These are phyloP conservation scores for Porodaedalea pini DNA, from an alignment of 1,284 basidiomycete genomes.

Conservation along the genomic window DNA sequence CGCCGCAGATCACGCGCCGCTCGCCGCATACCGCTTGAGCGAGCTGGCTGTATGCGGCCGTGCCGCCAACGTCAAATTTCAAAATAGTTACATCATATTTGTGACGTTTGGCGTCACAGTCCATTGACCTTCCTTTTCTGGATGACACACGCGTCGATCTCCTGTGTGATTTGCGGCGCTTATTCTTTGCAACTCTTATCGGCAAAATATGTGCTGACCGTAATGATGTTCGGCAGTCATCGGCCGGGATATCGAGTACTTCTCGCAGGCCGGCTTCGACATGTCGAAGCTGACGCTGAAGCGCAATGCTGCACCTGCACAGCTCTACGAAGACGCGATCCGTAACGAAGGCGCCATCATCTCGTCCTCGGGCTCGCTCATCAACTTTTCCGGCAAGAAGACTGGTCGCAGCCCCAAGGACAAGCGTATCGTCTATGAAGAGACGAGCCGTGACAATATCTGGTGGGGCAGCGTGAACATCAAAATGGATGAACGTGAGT, in stretches of 20 bases:
- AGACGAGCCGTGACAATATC: conserved; percentile 94
- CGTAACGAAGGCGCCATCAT: conserved; percentile 98
- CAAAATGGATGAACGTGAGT: conserved; percentile 94
- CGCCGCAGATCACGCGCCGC: background rate
- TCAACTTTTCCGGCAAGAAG: conserved; percentile 99
- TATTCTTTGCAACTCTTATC: background rate
- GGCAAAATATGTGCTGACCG: background rate
- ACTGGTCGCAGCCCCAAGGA: conserved; percentile 98
- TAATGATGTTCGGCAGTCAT: conserved; percentile 53
- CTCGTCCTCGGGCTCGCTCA: conserved; percentile 92
- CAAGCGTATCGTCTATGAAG: conserved; percentile 99
- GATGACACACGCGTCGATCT: background rate
- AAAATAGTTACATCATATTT: background rate
- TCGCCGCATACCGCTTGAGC: background rate
- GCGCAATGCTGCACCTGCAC: conserved; percentile 93
- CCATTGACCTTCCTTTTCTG: background rate
- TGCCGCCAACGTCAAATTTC: background rate
- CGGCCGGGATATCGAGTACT: conserved; percentile 92
- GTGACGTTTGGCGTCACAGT: conserved; percentile 1
- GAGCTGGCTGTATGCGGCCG: conserved; percentile 13
- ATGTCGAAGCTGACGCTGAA: conserved; percentile 87
- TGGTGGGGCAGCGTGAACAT: conserved; percentile 99
- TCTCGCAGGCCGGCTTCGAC: conserved; percentile 99
- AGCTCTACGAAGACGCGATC: conserved; percentile 98
- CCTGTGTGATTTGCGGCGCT: background rate